These are phyloP conservation scores for Penicillium cataractarum DNA, from an alignment of 495 filamentous ascomycete genomes.

Conservation along the genomic window DNA sequence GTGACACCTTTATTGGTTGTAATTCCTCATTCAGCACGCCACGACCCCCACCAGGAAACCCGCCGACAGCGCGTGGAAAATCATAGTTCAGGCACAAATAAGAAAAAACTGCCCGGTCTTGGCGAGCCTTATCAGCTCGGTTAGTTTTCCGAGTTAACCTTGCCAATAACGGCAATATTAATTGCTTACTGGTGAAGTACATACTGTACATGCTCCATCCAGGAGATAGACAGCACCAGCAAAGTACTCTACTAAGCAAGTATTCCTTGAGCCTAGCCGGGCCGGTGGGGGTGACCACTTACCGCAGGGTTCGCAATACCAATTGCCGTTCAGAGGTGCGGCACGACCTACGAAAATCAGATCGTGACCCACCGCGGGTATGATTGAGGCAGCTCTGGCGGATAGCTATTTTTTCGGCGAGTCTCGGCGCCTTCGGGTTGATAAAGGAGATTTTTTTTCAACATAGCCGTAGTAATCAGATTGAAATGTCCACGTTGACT, in stretches of 20 bases:
- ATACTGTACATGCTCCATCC: too few species aligned
- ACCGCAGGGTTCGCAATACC: slow-evolving; percentile 6
- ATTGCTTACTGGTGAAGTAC: neutral
- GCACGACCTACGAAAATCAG: slow-evolving; percentile 6
- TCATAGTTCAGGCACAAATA: neutral
- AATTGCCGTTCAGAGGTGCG: slow-evolving; percentile 15
- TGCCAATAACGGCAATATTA: neutral
- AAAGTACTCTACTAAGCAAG: neutral
- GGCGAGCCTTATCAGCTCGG: slow-evolving; percentile 20
- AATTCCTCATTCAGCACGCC: neutral
- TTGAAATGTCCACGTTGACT: too few species aligned
- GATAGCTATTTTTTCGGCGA: slow-evolving; percentile 5
- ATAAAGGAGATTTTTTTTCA: neutral
- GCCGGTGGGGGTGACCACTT: slow-evolving; percentile 6
- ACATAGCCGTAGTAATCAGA: too few species aligned
- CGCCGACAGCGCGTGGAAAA: slow-evolving; percentile 2
- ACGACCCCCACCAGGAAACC: neutral
- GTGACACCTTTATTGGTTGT: neutral
- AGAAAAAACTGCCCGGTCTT: neutral
- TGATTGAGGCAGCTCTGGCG: slow-evolving; percentile 1
- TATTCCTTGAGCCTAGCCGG: neutral
- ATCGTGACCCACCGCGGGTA: slow-evolving; percentile 18
- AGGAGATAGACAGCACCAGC: too few species aligned
- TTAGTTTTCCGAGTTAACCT: slow-evolving; percentile 7
- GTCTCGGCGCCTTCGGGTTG: neutral